A percentile compares a stretch with the other conserved stretches of the same genome.
Evolutionary conservation across 495 filamentous ascomycete genomes (phyloP).

Genomic region (Aspergillus ostianus): DNA sequence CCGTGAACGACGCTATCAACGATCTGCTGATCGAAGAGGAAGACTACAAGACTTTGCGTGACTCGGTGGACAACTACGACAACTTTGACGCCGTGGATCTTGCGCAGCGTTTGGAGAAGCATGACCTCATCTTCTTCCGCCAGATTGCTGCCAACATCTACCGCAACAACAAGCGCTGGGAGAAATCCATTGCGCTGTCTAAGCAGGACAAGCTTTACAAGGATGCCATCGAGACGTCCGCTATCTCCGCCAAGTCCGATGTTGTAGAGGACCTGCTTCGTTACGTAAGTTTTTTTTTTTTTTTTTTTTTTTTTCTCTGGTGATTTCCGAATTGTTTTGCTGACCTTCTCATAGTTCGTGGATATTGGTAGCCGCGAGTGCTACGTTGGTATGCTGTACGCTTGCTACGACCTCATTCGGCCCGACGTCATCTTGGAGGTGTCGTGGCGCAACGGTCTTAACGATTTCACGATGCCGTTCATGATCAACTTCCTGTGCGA

Average conservation of each 20-base stretch:
- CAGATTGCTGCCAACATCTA: slow-evolving; percentile 98
- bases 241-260: slow-evolving; percentile 86
- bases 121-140: slow-evolving; percentile 98
- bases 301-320: slow-evolving; percentile 2
- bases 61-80: slow-evolving; percentile 97
- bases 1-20: slow-evolving; percentile 98
- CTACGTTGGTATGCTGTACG: slow-evolving; percentile 98
- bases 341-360: slow-evolving; percentile 70
- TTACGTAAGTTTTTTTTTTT: slow-evolving; percentile 68
- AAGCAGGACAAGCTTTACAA: slow-evolving; percentile 99
- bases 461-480: slow-evolving; percentile 99
- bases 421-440: slow-evolving; percentile 91
- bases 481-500: slow-evolving; percentile 98
- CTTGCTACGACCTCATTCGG: slow-evolving; percentile 96
- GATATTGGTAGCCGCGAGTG: slow-evolving; percentile 99
- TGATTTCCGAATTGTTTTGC: slow-evolving; percentile 1
- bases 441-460: slow-evolving; percentile 92
- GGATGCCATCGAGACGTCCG: slow-evolving; percentile 98
- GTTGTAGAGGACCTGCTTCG: slow-evolving; percentile 93
- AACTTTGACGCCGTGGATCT: slow-evolving; percentile 98
- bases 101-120: slow-evolving; percentile 88
- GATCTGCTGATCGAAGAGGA: slow-evolving; percentile 98
- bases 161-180: slow-evolving; percentile 99
- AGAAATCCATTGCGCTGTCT: slow-evolving; percentile 96
- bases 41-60: slow-evolving; percentile 96